Conservation (phyloP, 257 asterid genomes). For the Nicotiana paniculata region DNA sequence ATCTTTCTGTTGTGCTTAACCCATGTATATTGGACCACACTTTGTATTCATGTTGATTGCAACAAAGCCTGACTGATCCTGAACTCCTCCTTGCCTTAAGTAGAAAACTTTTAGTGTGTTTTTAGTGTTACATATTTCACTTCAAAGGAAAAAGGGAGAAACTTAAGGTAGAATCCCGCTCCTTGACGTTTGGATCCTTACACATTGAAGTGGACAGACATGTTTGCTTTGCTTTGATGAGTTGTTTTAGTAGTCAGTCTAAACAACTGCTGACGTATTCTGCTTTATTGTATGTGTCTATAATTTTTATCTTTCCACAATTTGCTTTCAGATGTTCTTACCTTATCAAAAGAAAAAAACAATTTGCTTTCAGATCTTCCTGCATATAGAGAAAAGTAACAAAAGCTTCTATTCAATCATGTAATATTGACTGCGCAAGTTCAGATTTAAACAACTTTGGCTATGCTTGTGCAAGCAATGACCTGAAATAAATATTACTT, state of each 20-base stretch:
- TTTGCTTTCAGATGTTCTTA: neutral
- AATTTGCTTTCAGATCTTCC: neutral
- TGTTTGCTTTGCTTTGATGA: neutral
- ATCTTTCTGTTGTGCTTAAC: neutral
- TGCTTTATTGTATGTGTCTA: neutral
- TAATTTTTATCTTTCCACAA: neutral
- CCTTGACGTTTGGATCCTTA: neutral
- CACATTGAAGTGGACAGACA: neutral
- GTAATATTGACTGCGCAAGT: neutral
- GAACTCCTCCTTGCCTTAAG: neutral
- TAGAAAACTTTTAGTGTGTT: neutral
- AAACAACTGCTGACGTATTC: neutral
- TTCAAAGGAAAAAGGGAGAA: neutral
- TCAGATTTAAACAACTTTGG: neutral
- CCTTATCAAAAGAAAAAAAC: neutral
- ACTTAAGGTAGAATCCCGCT: neutral
- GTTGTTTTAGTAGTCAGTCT: neutral
- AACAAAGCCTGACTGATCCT: neutral
- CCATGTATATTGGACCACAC: neutral
- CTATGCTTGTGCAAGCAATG: neutral
- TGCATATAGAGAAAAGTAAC: neutral
- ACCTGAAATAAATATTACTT: slow-evolving; percentile 2
- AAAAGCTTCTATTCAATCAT: neutral
- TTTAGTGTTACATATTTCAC: neutral
- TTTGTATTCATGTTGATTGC: neutral